phyloP scores from a whole-genome alignment of 805 yeast species.

The Myxozyma lipomycoides region DNA sequence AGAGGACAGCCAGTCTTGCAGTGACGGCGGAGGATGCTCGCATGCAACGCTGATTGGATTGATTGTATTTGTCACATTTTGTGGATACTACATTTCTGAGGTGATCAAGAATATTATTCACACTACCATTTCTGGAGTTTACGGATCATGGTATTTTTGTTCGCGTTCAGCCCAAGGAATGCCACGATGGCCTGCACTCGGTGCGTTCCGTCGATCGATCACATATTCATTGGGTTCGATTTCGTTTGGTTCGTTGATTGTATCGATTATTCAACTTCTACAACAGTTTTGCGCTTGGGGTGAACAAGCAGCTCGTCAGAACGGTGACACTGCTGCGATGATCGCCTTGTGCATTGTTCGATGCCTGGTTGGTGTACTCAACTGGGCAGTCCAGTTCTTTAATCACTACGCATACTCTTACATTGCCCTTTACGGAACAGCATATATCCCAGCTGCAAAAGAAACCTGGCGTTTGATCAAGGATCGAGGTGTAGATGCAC shows the following conservation, averaged over 20 bases:
- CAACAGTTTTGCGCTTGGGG: constrained; percentile 52
- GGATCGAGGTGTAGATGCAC: constrained; percentile 76
- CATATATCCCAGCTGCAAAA: constrained; percentile 68
- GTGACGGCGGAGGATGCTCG: constrained; percentile 48
- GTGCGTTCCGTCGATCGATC: constrained; percentile 73
- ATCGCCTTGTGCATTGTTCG: constrained; percentile 50
- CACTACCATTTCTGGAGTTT: constrained; percentile 75
- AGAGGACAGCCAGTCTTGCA: constrained; percentile 49
- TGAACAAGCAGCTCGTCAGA: constrained; percentile 51
- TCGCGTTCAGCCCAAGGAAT: constrained; percentile 69
- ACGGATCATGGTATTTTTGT: constrained; percentile 88
- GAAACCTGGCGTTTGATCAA: constrained; percentile 77
- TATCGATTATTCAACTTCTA: constrained; percentile 64
- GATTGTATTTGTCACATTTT: constrained; percentile 69
- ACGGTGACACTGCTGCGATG: constrained; percentile 52
- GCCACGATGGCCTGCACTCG: constrained; percentile 75
- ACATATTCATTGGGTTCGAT: constrained; percentile 88
- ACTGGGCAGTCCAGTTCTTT: constrained; percentile 80
- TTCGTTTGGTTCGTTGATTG: constrained; percentile 76
- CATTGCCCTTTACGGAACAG: constrained; percentile 80
- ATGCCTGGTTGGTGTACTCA: constrained; percentile 58
- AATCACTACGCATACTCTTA: constrained; percentile 87
- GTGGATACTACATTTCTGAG: constrained; percentile 80
- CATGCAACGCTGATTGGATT: constrained; percentile 62
- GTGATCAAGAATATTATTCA: constrained; percentile 77